Evolutionary conservation across 805 yeast genomes (phyloP).

Genomic region (Metschnikowia chrysomelidarum): DNA sequence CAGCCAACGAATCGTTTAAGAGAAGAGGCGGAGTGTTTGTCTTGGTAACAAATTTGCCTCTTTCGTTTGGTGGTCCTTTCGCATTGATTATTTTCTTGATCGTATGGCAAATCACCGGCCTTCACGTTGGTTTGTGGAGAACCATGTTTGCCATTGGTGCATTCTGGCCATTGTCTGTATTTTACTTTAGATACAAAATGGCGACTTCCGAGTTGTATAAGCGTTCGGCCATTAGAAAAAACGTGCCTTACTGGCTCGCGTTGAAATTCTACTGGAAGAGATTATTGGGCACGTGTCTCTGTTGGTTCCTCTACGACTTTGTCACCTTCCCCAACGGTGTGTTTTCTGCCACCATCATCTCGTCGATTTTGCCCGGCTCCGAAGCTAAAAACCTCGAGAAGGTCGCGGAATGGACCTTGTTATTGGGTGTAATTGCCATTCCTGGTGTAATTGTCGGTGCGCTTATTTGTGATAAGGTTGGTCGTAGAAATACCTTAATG

Average conservation of each 20-base stretch:
- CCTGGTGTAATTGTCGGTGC: slow-evolving; percentile 80
- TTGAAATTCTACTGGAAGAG: slow-evolving; percentile 67
- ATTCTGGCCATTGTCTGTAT: slow-evolving; percentile 68
- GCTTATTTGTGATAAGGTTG: slow-evolving; percentile 56
- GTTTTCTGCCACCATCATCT: slow-evolving; percentile 60
- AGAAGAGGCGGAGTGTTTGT: slow-evolving; percentile 66
- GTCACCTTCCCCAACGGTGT: slow-evolving; percentile 79
- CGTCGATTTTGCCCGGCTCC: slow-evolving; percentile 41
- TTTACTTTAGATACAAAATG: slow-evolving; percentile 70
- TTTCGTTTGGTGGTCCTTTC: slow-evolving; percentile 78
- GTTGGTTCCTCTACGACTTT: slow-evolving; percentile 81
- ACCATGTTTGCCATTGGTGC: slow-evolving; percentile 63
- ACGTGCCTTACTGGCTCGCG: slow-evolving; percentile 53
- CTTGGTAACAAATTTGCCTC: slow-evolving; percentile 69
- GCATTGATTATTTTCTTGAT: slow-evolving; percentile 65
- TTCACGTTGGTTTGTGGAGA: slow-evolving; percentile 62
- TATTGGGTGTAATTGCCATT: slow-evolving; percentile 60
- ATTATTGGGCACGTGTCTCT: slow-evolving; percentile 65
- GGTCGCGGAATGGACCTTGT: slow-evolving; percentile 71
- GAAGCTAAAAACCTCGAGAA: slow-evolving; percentile 43
- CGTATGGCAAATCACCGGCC: slow-evolving; percentile 55
- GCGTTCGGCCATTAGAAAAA: slow-evolving; percentile 57
- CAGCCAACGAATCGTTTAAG: slow-evolving; percentile 65
- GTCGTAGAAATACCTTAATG: slow-evolving; percentile 71
- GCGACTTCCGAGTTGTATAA: slow-evolving; percentile 62